phyloP scores from a whole-genome alignment of 1,284 basidiomycete genomes.

The Pseudozyma tsukubaensis region DNA sequence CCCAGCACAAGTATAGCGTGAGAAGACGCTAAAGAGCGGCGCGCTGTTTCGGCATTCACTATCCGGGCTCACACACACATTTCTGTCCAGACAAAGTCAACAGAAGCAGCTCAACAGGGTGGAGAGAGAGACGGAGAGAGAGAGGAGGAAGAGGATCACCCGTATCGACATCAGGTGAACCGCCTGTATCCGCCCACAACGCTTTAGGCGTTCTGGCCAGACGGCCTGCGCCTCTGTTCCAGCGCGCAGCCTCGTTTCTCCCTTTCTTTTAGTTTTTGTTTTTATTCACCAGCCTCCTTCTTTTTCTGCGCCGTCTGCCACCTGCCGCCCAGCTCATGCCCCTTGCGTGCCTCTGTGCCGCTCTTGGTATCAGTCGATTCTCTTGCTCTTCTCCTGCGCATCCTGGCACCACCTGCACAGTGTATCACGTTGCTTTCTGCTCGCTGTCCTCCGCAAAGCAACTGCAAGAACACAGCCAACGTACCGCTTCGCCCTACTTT shows the following conservation, averaged over 20 bases:
- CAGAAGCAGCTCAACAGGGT: too few relatives aligned
- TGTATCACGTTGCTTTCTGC: not conserved
- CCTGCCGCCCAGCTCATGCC: conserved; percentile 25
- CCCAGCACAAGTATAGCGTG: not conserved
- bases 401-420: too few relatives aligned
- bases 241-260: conserved; percentile 4
- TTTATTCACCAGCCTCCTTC: not conserved
- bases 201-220: not conserved
- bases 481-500: not conserved
- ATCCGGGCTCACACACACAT: not conserved
- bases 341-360: conserved; percentile 28
- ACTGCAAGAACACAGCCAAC: too few relatives aligned
- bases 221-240: conserved; percentile 6
- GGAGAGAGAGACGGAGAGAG: too few relatives aligned
- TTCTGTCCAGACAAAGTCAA: not conserved
- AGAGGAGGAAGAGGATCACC: too few relatives aligned
- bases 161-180: too few relatives aligned
- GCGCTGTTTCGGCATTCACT: conserved; percentile 1
- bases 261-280: not conserved
- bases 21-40: not conserved
- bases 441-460: too few relatives aligned
- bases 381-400: not conserved
- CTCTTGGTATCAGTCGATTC: not conserved
- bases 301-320: not conserved
- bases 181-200: not conserved